Conservation (phyloP, 805 yeast species). For the Pichia occidentalis region DNA sequence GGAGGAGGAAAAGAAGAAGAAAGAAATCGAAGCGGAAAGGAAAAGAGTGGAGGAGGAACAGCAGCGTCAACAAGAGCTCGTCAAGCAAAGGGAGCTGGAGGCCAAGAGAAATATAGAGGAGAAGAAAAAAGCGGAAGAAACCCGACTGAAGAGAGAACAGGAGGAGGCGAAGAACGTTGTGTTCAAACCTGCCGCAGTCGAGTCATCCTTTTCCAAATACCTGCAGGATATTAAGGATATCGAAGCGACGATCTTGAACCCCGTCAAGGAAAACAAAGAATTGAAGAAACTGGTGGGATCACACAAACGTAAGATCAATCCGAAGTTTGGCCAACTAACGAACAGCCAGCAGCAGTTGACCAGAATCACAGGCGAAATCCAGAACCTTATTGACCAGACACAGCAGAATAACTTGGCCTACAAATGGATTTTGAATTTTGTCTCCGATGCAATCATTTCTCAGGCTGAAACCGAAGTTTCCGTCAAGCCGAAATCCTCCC, state of each 20-base stretch:
- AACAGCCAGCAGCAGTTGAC: conserved; percentile 56
- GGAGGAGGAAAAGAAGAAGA: conserved; percentile 16
- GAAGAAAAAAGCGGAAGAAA: conserved; percentile 19
- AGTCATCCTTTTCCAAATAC: conserved; percentile 39
- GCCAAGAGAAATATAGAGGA: conserved; percentile 18
- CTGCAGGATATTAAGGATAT: conserved; percentile 49
- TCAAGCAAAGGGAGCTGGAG: conserved; percentile 13
- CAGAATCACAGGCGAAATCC: conserved; percentile 45
- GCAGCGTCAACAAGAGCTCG: conserved; percentile 17
- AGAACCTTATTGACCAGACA: conserved; percentile 42
- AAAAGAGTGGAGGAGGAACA: conserved; percentile 20
- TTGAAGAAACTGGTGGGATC: conserved; percentile 49
- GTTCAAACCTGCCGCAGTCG: conserved; percentile 34
- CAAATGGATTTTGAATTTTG: conserved; percentile 71
- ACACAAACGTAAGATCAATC: conserved; percentile 73
- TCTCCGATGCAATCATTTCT: conserved; percentile 77
- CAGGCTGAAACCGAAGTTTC: conserved; percentile 93
- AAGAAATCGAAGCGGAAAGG: conserved; percentile 14
- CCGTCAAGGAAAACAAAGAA: conserved; percentile 35
- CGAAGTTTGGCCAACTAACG: conserved; percentile 88
- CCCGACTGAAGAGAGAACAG: conserved; percentile 19
- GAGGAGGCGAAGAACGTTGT: conserved; percentile 12
- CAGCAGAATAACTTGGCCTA: conserved; percentile 45
- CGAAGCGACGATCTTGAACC: conserved; percentile 51
- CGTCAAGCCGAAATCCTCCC: conserved; percentile 67